Conservation (phyloP, 1,284 basidiomycete genomes). For the Psilocybe mexicana region DNA sequence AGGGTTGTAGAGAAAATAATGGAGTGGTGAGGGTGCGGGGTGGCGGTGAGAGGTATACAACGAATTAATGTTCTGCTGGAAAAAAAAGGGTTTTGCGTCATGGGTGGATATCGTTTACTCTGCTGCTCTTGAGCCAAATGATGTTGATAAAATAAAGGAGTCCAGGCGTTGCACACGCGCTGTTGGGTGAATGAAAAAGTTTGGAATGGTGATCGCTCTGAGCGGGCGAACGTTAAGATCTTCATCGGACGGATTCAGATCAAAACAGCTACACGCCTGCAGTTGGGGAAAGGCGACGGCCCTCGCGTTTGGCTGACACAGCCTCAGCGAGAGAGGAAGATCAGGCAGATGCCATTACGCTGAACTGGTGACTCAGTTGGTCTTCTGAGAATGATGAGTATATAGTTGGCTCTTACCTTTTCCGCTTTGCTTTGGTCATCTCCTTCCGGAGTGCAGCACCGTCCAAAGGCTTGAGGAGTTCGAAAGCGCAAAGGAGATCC, state of each 20-base stretch:
- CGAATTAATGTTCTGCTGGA: conserved; percentile 1
- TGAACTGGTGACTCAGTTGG: conserved; percentile 18
- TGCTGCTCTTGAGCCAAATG: not conserved
- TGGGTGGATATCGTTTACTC: conserved; percentile 8
- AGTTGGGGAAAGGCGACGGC: conserved; percentile 6
- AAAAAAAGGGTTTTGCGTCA: conserved; percentile 4
- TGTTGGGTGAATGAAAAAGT: not conserved
- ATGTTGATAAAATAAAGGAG: not conserved
- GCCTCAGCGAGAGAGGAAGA: conserved; percentile 8
- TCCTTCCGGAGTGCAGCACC: conserved; percentile 96
- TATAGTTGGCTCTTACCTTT: conserved; percentile 60
- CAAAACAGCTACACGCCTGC: not conserved
- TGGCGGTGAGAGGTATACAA: conserved; percentile 8
- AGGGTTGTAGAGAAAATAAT: conserved; percentile 3
- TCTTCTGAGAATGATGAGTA: not conserved
- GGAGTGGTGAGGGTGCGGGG: not conserved
- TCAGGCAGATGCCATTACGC: conserved; percentile 39
- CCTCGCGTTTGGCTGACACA: conserved; percentile 1
- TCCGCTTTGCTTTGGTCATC: conserved; percentile 98
- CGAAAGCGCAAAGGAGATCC: conserved; percentile 96
- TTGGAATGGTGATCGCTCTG: not conserved
- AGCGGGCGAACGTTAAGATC: not conserved
- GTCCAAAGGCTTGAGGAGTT: conserved; percentile 95
- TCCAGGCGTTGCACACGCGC: not conserved
- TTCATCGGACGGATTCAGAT: conserved; percentile 7